A percentile compares a stretch with the other conserved stretches of the same genome.
These are phyloP conservation scores for Cladophialophora exuberans DNA, from an alignment of 2,329 filamentous ascomycete genomes.

Conservation along the genomic window DNA sequence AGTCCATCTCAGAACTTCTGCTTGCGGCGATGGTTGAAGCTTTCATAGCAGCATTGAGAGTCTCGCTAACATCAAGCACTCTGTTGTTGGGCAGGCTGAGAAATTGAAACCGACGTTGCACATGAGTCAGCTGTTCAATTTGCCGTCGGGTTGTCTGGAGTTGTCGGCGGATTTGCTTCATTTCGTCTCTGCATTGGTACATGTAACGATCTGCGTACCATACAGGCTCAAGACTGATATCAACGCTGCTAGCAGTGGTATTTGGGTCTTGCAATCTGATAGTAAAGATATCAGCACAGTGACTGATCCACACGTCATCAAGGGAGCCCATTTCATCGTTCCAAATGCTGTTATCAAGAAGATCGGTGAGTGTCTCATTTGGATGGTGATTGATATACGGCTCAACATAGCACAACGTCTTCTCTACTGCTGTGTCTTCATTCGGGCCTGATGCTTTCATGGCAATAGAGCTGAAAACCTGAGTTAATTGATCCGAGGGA, in stretches of 20 bases:
- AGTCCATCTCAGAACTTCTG: slow-evolving; percentile 12
- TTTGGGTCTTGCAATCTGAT: slow-evolving; percentile 47
- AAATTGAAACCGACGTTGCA: slow-evolving; percentile 28
- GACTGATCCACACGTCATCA: slow-evolving; percentile 52
- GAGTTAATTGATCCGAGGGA: slow-evolving; percentile 46
- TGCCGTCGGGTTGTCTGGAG: slow-evolving; percentile 36
- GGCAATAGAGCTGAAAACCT: slow-evolving; percentile 52
- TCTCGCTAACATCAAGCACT: slow-evolving; percentile 27
- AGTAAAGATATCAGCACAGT: slow-evolving; percentile 59
- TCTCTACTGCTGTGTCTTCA: slow-evolving; percentile 35
- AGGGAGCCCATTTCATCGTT: slow-evolving; percentile 43
- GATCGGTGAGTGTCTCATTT: slow-evolving; percentile 56
- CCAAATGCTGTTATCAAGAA: slow-evolving; percentile 57
- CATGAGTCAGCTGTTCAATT: slow-evolving; percentile 24
- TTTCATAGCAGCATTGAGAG: slow-evolving; percentile 34
- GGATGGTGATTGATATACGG: slow-evolving; percentile 43
- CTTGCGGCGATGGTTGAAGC: slow-evolving; percentile 38
- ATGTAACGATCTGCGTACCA: slow-evolving; percentile 66
- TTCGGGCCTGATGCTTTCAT: slow-evolving; percentile 38
- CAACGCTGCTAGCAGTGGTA: slow-evolving; percentile 41
- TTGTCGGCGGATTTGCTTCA: slow-evolving; percentile 50
- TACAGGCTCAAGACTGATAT: slow-evolving; percentile 56
- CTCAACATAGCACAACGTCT: slow-evolving; percentile 44
- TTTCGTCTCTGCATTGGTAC: slow-evolving; percentile 51
- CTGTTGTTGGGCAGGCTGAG: slow-evolving; percentile 23